phyloP scores from a whole-genome alignment of 2,329 filamentous ascomycete genomes.

The Dendrostoma leiphaemia region DNA sequence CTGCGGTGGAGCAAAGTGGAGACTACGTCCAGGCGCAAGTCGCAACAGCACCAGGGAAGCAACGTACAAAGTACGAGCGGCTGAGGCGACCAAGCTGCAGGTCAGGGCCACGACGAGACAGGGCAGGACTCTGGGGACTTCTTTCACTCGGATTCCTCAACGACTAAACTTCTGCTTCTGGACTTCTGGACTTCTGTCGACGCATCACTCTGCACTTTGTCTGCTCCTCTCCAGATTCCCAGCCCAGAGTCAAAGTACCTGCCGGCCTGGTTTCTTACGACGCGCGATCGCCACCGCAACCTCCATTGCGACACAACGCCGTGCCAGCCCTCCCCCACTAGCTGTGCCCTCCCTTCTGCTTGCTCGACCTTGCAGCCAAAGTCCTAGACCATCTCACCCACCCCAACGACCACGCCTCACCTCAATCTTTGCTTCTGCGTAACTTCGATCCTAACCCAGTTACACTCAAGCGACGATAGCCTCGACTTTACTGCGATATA shows the following conservation, averaged over 20 bases:
- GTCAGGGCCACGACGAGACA: not conserved
- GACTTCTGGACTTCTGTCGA: not conserved
- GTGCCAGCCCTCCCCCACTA: not conserved
- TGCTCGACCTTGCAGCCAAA: conserved; percentile 7
- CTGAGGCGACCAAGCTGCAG: not conserved
- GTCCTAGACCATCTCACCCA: conserved; percentile 5
- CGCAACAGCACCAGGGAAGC: not conserved
- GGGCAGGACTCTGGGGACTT: not conserved
- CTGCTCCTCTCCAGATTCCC: not conserved
- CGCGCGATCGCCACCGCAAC: not conserved
- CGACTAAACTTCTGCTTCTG: too few species aligned
- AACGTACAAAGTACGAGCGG: not conserved
- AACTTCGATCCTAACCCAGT: not conserved
- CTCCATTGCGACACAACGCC: conserved; percentile 8
- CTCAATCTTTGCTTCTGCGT: conserved; percentile 7
- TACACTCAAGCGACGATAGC: not conserved
- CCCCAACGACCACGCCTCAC: conserved; percentile 7
- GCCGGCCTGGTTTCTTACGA: not conserved
- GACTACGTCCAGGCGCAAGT: not conserved
- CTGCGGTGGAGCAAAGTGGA: not conserved
- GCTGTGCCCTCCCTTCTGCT: not conserved
- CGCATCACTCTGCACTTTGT: not conserved
- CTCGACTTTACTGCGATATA: too few species aligned
- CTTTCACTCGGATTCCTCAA: not conserved
- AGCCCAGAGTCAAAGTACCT: too few species aligned